Conservation (phyloP, 345 rosid genomes). For the Gossypium rotundifolium region DNA sequence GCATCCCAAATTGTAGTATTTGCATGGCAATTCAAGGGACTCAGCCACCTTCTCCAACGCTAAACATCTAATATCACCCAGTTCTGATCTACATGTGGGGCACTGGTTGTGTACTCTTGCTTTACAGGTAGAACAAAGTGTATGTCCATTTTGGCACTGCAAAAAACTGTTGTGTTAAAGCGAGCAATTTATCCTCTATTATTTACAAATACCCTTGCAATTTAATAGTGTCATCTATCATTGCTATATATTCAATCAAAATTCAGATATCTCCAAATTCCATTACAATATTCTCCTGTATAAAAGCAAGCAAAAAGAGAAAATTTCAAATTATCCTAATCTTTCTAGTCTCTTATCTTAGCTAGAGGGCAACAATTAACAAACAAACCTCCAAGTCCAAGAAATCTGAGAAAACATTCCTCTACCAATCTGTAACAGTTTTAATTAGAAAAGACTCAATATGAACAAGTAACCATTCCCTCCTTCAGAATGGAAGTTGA, state of each 20-base stretch:
- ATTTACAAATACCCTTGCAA: background rate
- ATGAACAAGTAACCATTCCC: background rate
- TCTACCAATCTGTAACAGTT: background rate
- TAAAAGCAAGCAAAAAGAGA: background rate
- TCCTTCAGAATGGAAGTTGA: background rate
- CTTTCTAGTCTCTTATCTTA: background rate
- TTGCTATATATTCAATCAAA: background rate
- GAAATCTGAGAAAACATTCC: background rate
- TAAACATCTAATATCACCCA: slow-evolving; percentile 77
- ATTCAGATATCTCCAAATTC: background rate
- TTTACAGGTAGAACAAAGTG: slow-evolving; percentile 78
- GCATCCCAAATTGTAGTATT: slow-evolving; percentile 59
- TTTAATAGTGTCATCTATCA: background rate
- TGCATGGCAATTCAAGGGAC: slow-evolving; percentile 80
- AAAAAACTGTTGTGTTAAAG: slow-evolving; percentile 13
- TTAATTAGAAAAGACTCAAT: background rate
- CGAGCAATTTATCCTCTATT: slow-evolving; percentile 5
- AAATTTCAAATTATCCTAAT: background rate
- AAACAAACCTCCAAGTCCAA: background rate
- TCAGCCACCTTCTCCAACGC: slow-evolving; percentile 79
- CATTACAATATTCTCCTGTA: background rate
- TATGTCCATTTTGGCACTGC: slow-evolving; percentile 82
- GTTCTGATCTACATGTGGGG: slow-evolving; percentile 77
- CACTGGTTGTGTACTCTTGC: slow-evolving; percentile 68
- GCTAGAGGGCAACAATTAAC: background rate